phyloP scores from a whole-genome alignment of 306 rosid species.

The Cajanus cajan region DNA sequence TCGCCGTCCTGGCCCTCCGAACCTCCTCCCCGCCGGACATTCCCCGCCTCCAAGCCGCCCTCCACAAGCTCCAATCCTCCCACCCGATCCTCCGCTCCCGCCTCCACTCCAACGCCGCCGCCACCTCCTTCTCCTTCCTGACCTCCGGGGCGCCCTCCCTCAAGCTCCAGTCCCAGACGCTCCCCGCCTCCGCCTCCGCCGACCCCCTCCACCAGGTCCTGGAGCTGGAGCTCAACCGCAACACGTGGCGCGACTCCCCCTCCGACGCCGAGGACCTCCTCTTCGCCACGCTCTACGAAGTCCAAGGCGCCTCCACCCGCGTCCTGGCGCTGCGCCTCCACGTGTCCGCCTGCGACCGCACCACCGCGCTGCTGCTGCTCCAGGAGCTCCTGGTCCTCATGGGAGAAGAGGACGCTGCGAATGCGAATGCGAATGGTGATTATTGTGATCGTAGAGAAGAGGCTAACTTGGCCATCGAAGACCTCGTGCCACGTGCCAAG shows the following conservation, averaged over 20 bases:
- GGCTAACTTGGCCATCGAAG: conserved; percentile 42
- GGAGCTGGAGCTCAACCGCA: conserved; percentile 52
- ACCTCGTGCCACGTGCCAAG: conserved; percentile 39
- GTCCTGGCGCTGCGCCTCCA: conserved; percentile 45
- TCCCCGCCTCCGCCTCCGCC: not conserved
- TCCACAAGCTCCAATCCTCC: conserved; percentile 45
- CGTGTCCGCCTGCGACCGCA: conserved; percentile 55
- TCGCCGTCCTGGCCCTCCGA: conserved; percentile 45
- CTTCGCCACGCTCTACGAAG: conserved; percentile 34
- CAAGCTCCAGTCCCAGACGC: not conserved
- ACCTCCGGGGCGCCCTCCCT: conserved; percentile 15
- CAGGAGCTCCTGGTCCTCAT: conserved; percentile 36
- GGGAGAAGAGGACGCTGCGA: conserved; percentile 1
- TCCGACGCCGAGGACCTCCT: conserved; percentile 1
- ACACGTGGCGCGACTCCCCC: conserved; percentile 19
- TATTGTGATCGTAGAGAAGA: not conserved
- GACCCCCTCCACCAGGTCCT: conserved; percentile 48
- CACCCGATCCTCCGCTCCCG: conserved; percentile 52
- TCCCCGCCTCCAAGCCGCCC: conserved; percentile 38
- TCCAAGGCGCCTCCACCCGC: conserved; percentile 13
- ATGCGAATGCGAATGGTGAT: no score
- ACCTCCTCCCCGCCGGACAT: conserved; percentile 25
- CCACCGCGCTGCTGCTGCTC: conserved; percentile 48
- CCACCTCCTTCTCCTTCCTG: conserved; percentile 6
- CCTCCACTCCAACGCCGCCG: not conserved